Evolutionary conservation across 1,284 basidiomycete genomes (phyloP), one percentile per base, ranked within the genome.

Genomic region (Ustilago esculenta): DNA sequence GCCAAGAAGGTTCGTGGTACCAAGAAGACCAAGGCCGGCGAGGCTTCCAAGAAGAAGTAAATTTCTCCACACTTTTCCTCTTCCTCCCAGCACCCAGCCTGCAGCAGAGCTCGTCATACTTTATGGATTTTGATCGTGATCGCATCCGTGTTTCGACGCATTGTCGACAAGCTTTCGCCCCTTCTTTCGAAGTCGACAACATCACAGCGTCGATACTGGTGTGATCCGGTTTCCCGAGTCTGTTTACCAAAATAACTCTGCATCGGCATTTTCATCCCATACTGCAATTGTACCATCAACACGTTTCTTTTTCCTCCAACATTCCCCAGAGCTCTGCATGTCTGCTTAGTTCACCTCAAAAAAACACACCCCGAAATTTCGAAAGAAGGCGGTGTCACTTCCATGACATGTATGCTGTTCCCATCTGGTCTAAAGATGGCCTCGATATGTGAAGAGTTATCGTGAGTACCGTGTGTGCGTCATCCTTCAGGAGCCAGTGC

Each of bases 1-100:
- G 88, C 90, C 83, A 92, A 92, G 87, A 96, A 96, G 89, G 92
- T 92, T 68, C 87, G 90, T 75, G 94, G 96, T 82, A 69, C 71
- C 66, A 73, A 75, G 71, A 81, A 81, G 77, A 67, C 52, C 73
- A 76, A 75, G 67, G 66, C 66, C 43, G 44, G 56, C 50, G 76
- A 68, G n/a, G 54, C 67, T 56, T 35, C 42, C 58, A 76, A 76
- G 75, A 78, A 78, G 76, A 76, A 76, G 74, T 76, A 76, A 76
- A 54, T 39, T 17, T 34, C 8, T 7, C 34, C 18, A 29, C 39
- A 37, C 47, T 58, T 35, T 33, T 37, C 47, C 37, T 40, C 33
- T 37, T 40, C 27, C 10, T 40, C 23, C 23, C 48, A 32, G 39
- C 44, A 46, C 29, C 29, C 23, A n/a, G n/a, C 37, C 39, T 53